phyloP scores from a whole-genome alignment of 2,329 filamentous ascomycete species.

The Colletotrichum somersetense region DNA sequence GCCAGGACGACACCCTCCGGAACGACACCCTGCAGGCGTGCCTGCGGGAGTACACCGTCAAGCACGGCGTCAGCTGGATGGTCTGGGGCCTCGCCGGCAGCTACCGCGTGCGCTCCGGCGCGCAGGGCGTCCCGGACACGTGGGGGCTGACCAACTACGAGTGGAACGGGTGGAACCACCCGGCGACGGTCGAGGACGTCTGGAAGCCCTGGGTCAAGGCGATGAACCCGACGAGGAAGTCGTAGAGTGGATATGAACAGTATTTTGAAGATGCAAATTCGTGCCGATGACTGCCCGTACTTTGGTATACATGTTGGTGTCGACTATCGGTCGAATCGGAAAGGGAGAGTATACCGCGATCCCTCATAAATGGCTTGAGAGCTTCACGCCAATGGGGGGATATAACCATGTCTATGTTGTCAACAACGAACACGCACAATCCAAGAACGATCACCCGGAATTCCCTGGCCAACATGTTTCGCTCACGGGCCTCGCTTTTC shows the following conservation, averaged over 20 bases:
- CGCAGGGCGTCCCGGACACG: conserved; percentile 60
- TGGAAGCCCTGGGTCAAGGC: conserved; percentile 64
- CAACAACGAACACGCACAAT: not conserved
- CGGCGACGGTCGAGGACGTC: conserved; percentile 59
- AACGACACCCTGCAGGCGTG: conserved; percentile 56
- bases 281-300: not conserved
- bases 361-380: not conserved
- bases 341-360: not conserved
- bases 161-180: conserved; percentile 61
- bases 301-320: not conserved
- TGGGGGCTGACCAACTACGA: conserved; percentile 63
- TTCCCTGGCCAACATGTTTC: no score
- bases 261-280: not conserved
- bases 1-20: conserved; percentile 56
- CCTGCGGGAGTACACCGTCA: conserved; percentile 58
- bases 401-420: not conserved
- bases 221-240: conserved; percentile 56
- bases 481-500: not conserved
- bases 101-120: conserved; percentile 61
- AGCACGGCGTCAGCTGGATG: conserved; percentile 61
- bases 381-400: no score
- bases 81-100: conserved; percentile 64
- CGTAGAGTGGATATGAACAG: conserved; percentile 37
- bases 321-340: not conserved
- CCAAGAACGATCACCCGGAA: not conserved